Percentiles rank a stretch among this genome's conserved stretches.
These are phyloP conservation scores for Scheffersomyces coipomensis DNA, from an alignment of 805 yeast genomes.

Conservation along the genomic window DNA sequence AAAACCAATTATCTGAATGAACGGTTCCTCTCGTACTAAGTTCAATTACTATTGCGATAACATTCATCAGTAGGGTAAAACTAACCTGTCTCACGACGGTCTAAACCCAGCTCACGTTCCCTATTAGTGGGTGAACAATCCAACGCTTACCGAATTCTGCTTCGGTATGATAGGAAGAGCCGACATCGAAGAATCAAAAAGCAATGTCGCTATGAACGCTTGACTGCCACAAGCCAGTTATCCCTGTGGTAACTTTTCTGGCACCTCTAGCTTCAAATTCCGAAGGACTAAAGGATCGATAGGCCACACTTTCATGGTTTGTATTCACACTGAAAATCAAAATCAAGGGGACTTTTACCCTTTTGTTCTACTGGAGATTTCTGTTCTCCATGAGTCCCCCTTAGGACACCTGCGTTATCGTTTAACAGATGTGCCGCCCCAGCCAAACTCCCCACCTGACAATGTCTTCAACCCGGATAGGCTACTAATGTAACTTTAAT, in stretches of 20 bases:
- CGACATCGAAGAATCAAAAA: slow-evolving; percentile 48
- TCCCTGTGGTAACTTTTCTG: slow-evolving; percentile 41
- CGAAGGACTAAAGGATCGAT: slow-evolving; percentile 48
- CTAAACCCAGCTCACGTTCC: slow-evolving; percentile 44
- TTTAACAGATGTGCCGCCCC: slow-evolving; percentile 48
- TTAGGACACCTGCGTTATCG: slow-evolving; percentile 46
- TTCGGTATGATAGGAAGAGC: slow-evolving; percentile 51
- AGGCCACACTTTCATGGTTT: slow-evolving; percentile 46
- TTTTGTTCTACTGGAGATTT: slow-evolving; percentile 47
- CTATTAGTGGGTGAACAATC: slow-evolving; percentile 48
- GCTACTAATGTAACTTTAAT: slow-evolving; percentile 27
- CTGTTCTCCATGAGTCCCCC: slow-evolving; percentile 49
- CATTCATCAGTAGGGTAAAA: slow-evolving; percentile 39
- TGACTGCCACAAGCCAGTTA: slow-evolving; percentile 48
- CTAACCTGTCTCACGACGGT: slow-evolving; percentile 47
- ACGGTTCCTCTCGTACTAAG: slow-evolving; percentile 48
- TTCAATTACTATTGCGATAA: slow-evolving; percentile 35
- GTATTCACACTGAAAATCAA: slow-evolving; percentile 43
- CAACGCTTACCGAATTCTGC: slow-evolving; percentile 37
- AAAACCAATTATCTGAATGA: slow-evolving; percentile 47
- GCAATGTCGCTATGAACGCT: slow-evolving; percentile 49
- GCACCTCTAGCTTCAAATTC: slow-evolving; percentile 45
- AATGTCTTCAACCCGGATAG: slow-evolving; percentile 37
- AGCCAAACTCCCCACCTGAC: slow-evolving; percentile 47
- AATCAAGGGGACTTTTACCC: slow-evolving; percentile 47